Percentiles rank a stretch among this genome's conserved stretches.
These are phyloP conservation scores for Plasmodium blacklocki DNA, from an alignment of 169 alveolate genomes.

Conservation along the genomic window DNA sequence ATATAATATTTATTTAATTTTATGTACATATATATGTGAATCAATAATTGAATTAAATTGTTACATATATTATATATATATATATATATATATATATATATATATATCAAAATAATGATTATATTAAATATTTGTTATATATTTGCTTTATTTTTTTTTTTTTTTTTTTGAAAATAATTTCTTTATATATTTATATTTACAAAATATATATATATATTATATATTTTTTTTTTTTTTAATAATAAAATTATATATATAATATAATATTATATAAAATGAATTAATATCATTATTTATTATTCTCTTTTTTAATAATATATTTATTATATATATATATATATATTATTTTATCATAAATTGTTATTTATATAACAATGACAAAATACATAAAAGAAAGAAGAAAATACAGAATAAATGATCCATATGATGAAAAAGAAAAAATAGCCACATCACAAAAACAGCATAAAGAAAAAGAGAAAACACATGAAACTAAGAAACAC, in stretches of 20 bases:
- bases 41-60: no score
- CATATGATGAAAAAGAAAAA: constrained; percentile 52
- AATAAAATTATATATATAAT: not conserved
- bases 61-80: no score
- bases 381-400: constrained; percentile 62
- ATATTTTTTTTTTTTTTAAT: not conserved
- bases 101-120: not conserved
- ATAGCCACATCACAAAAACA: constrained; percentile 1
- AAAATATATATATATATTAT: not conserved
- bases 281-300: not conserved
- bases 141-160: not conserved
- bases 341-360: not conserved
- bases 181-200: not conserved
- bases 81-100: no score
- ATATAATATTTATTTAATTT: no score
- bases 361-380: constrained; percentile 21
- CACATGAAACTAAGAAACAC: not conserved
- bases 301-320: not conserved
- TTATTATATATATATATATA: not conserved
- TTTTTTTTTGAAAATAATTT: not conserved
- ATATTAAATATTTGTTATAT: not conserved
- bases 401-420: constrained; percentile 54
- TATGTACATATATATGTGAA: no score
- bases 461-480: constrained; percentile 11
- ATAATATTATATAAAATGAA: not conserved